These are phyloP conservation scores for Aspergillus panamensis DNA, from an alignment of 495 filamentous ascomycete species.

Conservation along the genomic window DNA sequence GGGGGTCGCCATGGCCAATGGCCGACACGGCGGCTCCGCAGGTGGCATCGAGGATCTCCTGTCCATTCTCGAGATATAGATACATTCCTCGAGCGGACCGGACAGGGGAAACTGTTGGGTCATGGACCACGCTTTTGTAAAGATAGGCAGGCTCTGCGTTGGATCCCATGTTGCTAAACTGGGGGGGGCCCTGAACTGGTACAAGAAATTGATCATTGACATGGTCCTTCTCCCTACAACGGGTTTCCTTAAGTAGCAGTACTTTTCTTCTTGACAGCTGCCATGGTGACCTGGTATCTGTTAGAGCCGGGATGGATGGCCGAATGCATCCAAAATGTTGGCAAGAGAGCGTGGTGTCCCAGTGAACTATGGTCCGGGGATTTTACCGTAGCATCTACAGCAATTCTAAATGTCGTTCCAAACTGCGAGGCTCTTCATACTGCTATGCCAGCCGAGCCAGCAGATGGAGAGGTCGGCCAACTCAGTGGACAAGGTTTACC, in stretches of 20 bases:
- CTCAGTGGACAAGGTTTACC: background rate
- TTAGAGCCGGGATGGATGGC: background rate
- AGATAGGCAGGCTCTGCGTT: slow-evolving; percentile 9
- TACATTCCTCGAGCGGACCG: slow-evolving; percentile 15
- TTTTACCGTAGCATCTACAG: background rate
- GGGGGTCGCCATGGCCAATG: slow-evolving; percentile 35
- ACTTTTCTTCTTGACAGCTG: background rate
- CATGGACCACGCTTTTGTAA: slow-evolving; percentile 12
- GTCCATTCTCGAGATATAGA: slow-evolving; percentile 41
- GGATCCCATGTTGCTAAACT: background rate
- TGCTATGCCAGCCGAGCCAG: background rate
- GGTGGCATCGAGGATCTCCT: slow-evolving; percentile 50
- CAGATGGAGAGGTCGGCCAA: background rate
- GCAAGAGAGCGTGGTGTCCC: background rate
- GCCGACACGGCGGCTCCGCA: slow-evolving; percentile 40
- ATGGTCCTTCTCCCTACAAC: background rate
- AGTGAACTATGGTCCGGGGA: background rate
- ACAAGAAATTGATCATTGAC: background rate
- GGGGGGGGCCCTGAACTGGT: background rate
- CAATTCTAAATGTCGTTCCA: background rate
- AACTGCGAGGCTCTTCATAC: background rate
- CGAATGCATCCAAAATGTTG: background rate
- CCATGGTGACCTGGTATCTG: background rate
- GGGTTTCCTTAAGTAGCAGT: background rate
- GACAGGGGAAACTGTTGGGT: background rate